Base-by-base conservation (phyloP, 169 alveolate species). In the Condylostoma magnum region DNA sequence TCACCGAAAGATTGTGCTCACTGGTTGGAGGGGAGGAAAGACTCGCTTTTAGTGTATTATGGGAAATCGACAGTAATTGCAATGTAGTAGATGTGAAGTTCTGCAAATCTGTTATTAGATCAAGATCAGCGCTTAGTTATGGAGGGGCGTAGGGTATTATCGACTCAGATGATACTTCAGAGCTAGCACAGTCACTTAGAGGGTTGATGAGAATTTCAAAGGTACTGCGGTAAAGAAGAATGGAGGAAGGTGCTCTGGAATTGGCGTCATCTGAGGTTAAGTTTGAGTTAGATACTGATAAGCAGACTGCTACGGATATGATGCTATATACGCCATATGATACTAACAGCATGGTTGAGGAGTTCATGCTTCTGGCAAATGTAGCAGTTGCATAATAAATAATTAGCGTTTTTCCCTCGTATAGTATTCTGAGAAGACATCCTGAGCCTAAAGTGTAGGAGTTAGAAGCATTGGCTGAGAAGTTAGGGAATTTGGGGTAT, bases 361-460 rank as follows among this genome's bases (percentile, higher is more conserved):
- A 98, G 84, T 96, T 97, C 84, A 98, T 98, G 99, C 90, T 98
- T 67, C 80, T 98, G 70, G 99, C 99, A 3, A 98, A 98, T 83
- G 86, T 95, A 37, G 85, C 99, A 18, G 99, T 98, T 28, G 99
- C 99, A 4, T 88, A 81, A 58, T 90, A 94, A 69, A 92, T 94
- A 2, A 69, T 78, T 15, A 86, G 85, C 70, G 77, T 89, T 28
- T 97, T 93, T 67, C 99, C 99, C 28, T 89, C 96, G 0, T 93
- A 95, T 56, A 79, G 97, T 1, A 90, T 97, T 15, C 85, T 97
- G 27, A 83, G 99, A 74, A 87, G 98, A 47, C 99, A 97, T 84
- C 98, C 99, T 0, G 93, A 95, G 10, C 99, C 99, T 6, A 94
- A 94, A 54, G 86, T 87, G 46, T 97, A 95, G 80, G 93, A 93